phyloP scores from a whole-genome alignment of 1,139 yeast species.

The Scheffersomyces cryptocercus region DNA sequence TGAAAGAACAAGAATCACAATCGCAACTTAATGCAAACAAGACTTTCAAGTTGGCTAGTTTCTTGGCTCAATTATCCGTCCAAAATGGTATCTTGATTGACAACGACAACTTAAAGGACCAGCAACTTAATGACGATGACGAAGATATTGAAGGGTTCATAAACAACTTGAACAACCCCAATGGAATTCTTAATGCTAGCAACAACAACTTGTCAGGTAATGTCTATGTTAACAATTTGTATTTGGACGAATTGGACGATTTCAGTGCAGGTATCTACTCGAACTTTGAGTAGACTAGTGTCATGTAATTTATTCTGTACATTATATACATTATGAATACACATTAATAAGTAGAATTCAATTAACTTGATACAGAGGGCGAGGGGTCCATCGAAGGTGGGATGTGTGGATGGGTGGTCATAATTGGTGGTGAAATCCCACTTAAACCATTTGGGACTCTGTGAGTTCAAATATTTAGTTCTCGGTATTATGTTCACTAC shows the following conservation, averaged over 20 bases:
- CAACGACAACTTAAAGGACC: conserved; percentile 27
- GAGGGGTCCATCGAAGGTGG: too few relatives aligned
- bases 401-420: too few relatives aligned
- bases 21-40: conserved; percentile 13
- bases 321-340: too few relatives aligned
- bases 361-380: too few relatives aligned
- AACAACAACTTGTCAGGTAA: conserved; percentile 42
- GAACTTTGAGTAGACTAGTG: conserved; percentile 54
- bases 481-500: too few relatives aligned
- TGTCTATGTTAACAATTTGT: conserved; percentile 44
- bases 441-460: too few relatives aligned
- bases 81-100: conserved; percentile 62
- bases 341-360: too few relatives aligned
- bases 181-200: conserved; percentile 1
- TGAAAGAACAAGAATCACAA: conserved; percentile 8
- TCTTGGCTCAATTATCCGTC: conserved; percentile 65
- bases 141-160: conserved; percentile 35
- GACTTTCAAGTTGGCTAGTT: conserved; percentile 62
- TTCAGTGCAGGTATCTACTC: conserved; percentile 90
- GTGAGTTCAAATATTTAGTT: too few relatives aligned
- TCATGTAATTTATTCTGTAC: too few relatives aligned
- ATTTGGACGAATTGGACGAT: conserved; percentile 74
- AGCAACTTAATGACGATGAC: conserved; percentile 48
- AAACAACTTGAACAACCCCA: conserved; percentile 9
- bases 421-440: too few relatives aligned